Base-by-base conservation (phyloP, 768 basidiomycete genomes). In the Nidularia pulvinata region DNA sequence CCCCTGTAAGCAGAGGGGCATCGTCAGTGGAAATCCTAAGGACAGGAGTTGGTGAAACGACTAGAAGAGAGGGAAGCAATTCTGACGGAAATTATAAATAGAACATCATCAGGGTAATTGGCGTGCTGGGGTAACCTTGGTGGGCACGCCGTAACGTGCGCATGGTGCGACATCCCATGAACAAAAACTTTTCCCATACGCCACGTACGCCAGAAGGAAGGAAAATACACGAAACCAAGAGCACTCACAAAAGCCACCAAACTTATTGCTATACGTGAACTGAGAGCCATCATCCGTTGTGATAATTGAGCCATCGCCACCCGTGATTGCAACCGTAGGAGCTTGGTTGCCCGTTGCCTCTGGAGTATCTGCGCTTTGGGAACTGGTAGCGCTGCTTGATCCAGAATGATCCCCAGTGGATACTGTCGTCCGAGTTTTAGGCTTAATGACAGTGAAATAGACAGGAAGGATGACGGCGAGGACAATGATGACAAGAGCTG, bases 211-310 rank as follows among this genome's bases (percentile, higher is more conserved):
- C 22, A 13, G 25, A 42, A 52, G 36, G 34, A 10, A n/a, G 35
- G 49, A 25, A 25, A 16, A 33, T 14, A 33, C 25, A 6, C 4
- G 33, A 45, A 42, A 16, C 19, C 34, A 50, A 58, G 55, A 46
- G 25, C 51, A 77, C 84, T 80, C 65, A 86, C 87, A 89, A 61
- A 79, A 82, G 39, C 89, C 89, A 34, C 85, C 91, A 64, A 91
- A 89, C 16, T 79, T 70, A 68, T 95, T 95, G 54, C 74, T 75
- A 66, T 96, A 95, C 2, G 77, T 83, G 69, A 94, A 89, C 1
- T 79, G 84, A 1, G 81, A 70, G 1, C 93, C 94, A 63, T 93
- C 80, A 2, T 79, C 83, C 16, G 76, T 73, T 6, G 77, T 82
- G 49, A 93, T 70, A 4, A 74, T 74, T 32, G 86, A 88, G 7